phyloP scores from a whole-genome alignment of 257 asterid species.

The Penstemon davidsonii region DNA sequence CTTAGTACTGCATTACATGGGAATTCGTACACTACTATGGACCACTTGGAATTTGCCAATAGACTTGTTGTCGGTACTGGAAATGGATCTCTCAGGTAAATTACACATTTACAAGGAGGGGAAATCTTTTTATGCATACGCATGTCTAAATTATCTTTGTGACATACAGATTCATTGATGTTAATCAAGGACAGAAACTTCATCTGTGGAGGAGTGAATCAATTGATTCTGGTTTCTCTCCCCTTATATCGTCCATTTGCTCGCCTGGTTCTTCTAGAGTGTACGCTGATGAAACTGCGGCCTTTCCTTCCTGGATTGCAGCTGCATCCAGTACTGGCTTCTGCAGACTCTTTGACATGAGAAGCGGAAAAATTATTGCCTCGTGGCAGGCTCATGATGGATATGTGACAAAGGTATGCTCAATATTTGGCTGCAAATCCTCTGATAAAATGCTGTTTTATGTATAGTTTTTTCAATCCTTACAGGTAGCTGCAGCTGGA shows the following conservation, averaged over 20 bases:
- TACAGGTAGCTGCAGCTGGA: constrained; percentile 82
- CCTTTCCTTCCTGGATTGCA: constrained; percentile 87
- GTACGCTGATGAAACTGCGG: constrained; percentile 39
- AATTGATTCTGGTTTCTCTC: constrained; percentile 66
- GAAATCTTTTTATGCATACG: constrained; percentile 10
- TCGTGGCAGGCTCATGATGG: constrained; percentile 99
- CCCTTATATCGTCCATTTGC: constrained; percentile 86
- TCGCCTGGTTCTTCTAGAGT: constrained; percentile 58
- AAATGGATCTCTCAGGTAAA: constrained; percentile 89
- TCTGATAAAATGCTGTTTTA: constrained; percentile 17
- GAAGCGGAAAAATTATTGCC: constrained; percentile 77
- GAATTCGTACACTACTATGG: constrained; percentile 83
- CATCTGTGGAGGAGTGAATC: constrained; percentile 87
- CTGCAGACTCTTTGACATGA: constrained; percentile 82
- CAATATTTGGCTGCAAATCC: constrained; percentile 2
- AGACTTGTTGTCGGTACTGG: constrained; percentile 88
- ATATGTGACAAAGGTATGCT: constrained; percentile 86
- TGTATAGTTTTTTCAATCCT: constrained; percentile 27
- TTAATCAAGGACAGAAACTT: constrained; percentile 83
- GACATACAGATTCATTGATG: constrained; percentile 79
- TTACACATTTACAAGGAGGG: constrained; percentile 22
- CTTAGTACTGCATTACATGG: constrained; percentile 79
- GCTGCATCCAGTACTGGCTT: constrained; percentile 83
- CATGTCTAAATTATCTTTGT: constrained; percentile 22
- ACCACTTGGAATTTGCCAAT: constrained; percentile 64